Conservation (phyloP, 345 rosid genomes). For the Corchorus capsularis region DNA sequence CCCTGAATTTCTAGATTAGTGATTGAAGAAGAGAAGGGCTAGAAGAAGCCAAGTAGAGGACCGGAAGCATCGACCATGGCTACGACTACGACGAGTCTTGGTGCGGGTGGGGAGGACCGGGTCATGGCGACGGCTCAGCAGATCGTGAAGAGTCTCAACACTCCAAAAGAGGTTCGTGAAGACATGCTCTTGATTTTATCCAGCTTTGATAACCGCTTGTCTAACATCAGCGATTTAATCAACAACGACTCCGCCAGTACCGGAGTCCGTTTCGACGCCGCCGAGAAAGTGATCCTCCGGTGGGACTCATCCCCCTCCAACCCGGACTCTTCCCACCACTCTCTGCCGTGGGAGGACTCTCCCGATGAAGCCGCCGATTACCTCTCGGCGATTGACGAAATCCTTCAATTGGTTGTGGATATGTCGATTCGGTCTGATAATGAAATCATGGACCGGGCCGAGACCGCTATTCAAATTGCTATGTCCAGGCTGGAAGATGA, state of each 20-base stretch:
- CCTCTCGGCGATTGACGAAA: slow-evolving; percentile 74
- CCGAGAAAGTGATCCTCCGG: slow-evolving; percentile 68
- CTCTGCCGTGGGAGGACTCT: slow-evolving; percentile 65
- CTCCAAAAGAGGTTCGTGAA: slow-evolving; percentile 85
- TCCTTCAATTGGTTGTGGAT: slow-evolving; percentile 55
- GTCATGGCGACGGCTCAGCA: slow-evolving; percentile 97
- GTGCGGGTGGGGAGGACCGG: slow-evolving; percentile 71
- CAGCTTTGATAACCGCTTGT: slow-evolving; percentile 89
- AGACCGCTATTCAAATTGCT: slow-evolving; percentile 79
- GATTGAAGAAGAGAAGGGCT: not conserved
- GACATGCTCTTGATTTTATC: slow-evolving; percentile 96
- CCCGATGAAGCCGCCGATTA: slow-evolving; percentile 69
- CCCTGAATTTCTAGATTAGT: not conserved
- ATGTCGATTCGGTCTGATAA: slow-evolving; percentile 46
- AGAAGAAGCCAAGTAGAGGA: not conserved
- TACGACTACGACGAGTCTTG: slow-evolving; percentile 39
- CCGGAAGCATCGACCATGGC: slow-evolving; percentile 34
- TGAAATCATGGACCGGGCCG: slow-evolving; percentile 75
- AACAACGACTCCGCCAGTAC: slow-evolving; percentile 35
- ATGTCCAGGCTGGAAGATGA: slow-evolving; percentile 95
- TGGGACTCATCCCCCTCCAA: slow-evolving; percentile 54
- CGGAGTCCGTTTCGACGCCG: slow-evolving; percentile 53
- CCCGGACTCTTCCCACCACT: slow-evolving; percentile 45
- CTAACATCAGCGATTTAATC: slow-evolving; percentile 80
- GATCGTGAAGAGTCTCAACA: slow-evolving; percentile 93